phyloP scores from a whole-genome alignment of 108 stramenopile species.

The Hondaea fermentalgiana region DNA sequence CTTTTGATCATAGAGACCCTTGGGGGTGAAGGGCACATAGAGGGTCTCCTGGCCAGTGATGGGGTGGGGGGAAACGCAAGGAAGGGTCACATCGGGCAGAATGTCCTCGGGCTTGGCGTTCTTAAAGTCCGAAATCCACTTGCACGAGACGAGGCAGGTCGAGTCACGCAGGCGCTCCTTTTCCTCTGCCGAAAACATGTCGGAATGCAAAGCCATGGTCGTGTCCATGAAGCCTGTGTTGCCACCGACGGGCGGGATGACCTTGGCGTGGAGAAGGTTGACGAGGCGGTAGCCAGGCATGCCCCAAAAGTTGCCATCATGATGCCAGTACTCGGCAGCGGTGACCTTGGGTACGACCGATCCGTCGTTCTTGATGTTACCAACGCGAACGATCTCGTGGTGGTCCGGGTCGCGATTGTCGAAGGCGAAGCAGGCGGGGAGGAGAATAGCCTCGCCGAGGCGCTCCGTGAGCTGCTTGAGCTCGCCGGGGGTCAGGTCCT shows the following conservation, averaged over 20 bases:
- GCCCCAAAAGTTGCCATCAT: constrained; percentile 14
- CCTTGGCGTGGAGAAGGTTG: constrained; percentile 14
- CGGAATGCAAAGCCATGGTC: not conserved
- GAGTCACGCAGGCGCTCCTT: not conserved
- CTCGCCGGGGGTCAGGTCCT: not conserved
- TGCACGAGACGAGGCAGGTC: constrained; percentile 10
- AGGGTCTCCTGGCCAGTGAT: not conserved
- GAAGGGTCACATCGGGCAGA: constrained; percentile 8
- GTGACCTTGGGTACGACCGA: not conserved
- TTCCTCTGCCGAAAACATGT: not conserved
- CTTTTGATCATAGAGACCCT: not conserved
- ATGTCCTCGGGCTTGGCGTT: constrained; percentile 16
- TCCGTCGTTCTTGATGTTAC: not conserved
- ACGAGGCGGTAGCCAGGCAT: constrained; percentile 10
- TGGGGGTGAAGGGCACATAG: not conserved
- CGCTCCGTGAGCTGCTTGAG: not conserved
- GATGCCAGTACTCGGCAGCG: constrained; percentile 17
- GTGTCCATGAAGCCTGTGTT: constrained; percentile 20
- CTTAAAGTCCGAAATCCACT: constrained; percentile 13
- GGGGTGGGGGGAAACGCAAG: not conserved
- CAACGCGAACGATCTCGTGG: not conserved
- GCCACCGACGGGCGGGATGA: constrained; percentile 3
- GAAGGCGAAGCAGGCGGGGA: not conserved
- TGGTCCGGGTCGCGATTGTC: constrained; percentile 10
- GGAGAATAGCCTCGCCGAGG: not conserved